Percentiles rank a stretch among this genome's conserved stretches.
These are phyloP conservation scores for Hyphodiscus hymeniophilus DNA, from an alignment of 495 filamentous ascomycete species.

Conservation along the genomic window DNA sequence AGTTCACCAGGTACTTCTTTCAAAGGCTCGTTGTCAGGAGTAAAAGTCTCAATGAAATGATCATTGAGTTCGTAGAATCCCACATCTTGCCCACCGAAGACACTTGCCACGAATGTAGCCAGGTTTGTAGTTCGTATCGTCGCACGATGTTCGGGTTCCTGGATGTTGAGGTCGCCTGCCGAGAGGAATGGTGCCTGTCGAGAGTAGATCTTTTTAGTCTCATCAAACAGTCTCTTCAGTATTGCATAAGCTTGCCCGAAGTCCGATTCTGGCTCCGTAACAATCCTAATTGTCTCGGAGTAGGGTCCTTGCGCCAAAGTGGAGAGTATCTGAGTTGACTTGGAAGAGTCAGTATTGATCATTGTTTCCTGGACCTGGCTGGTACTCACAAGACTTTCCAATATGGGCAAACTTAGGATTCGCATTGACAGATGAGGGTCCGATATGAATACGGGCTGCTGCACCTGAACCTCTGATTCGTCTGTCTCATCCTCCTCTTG, in stretches of 20 bases:
- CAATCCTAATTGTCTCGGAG: constrained; percentile 63
- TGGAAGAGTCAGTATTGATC: constrained; percentile 5
- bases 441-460: constrained; percentile 2
- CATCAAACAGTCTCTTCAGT: constrained; percentile 71
- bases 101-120: constrained; percentile 72
- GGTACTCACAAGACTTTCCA: constrained; percentile 59
- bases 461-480: neutral
- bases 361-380: neutral
- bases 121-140: constrained; percentile 82
- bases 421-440: constrained; percentile 43
- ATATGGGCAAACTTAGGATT: constrained; percentile 60
- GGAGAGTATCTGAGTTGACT: constrained; percentile 65
- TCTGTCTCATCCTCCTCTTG: neutral
- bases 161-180: constrained; percentile 62
- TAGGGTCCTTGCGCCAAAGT: constrained; percentile 62
- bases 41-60: constrained; percentile 75
- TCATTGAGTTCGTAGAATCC: constrained; percentile 77
- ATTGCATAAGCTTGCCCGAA: constrained; percentile 73
- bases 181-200: constrained; percentile 61
- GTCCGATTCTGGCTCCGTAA: constrained; percentile 66
- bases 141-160: constrained; percentile 57
- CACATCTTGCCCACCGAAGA: constrained; percentile 79
- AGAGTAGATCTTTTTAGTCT: constrained; percentile 73
- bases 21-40: constrained; percentile 64
- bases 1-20: constrained; percentile 63